These are phyloP conservation scores for Rhododendron ovatum DNA, from an alignment of 148 eudicot genomes.

Conservation along the genomic window DNA sequence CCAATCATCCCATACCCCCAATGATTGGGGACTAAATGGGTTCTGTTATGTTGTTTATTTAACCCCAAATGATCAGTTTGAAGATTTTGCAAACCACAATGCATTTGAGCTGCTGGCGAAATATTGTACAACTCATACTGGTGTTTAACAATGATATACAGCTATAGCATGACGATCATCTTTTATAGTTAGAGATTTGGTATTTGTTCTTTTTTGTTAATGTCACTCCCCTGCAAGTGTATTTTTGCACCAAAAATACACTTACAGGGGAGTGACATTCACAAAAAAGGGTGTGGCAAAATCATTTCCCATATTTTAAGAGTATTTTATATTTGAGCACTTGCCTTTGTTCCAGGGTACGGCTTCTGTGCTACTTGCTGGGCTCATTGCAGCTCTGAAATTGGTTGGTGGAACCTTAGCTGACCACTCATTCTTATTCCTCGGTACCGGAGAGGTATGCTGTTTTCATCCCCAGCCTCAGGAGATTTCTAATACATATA, in stretches of 20 bases:
- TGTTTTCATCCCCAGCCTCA: slow-evolving; percentile 14
- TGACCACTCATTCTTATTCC: slow-evolving; percentile 79
- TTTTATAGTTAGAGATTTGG: background rate
- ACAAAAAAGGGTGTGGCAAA: too few species aligned
- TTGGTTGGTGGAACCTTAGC: slow-evolving; percentile 69
- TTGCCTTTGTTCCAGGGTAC: slow-evolving; percentile 54
- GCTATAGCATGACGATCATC: slow-evolving; percentile 21
- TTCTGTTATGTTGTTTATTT: background rate
- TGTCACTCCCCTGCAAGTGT: too few species aligned
- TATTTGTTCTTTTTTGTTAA: too few species aligned
- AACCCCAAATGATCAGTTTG: slow-evolving; percentile 45
- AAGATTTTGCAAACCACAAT: slow-evolving; percentile 93
- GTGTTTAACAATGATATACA: slow-evolving; percentile 92
- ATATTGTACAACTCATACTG: slow-evolving; percentile 68
- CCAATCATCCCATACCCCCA: too few species aligned
- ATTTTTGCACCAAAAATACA: too few species aligned
- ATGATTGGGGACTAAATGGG: too few species aligned
- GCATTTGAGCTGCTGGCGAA: slow-evolving; percentile 73
- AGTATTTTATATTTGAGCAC: background rate
- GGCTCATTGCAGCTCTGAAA: slow-evolving; percentile 65
- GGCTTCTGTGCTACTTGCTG: slow-evolving; percentile 81
- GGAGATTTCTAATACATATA: background rate
- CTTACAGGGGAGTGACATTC: too few species aligned
- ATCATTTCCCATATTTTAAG: background rate
- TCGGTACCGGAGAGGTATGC: slow-evolving; percentile 93